A percentile compares a stretch with the other conserved stretches of the same genome.
Evolutionary conservation across 352 stramenopile species (phyloP).

Genomic region (Aphanomyces stellatus): DNA sequence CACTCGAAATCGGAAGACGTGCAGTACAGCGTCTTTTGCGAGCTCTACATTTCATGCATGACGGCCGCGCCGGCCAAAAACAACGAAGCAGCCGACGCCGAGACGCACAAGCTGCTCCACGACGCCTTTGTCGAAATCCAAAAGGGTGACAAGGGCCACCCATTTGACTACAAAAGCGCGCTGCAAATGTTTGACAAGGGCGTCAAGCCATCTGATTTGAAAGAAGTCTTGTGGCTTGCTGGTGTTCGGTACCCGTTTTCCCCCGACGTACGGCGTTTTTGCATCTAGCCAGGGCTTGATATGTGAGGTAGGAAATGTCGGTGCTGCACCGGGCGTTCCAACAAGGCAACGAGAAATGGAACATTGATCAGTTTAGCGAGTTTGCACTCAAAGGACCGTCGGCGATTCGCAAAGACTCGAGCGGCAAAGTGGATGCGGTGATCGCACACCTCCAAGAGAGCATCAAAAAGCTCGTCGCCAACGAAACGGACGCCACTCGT

Average conservation of each 20-base stretch:
- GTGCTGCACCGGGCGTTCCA: slow-evolving; percentile 18
- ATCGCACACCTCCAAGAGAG: slow-evolving; percentile 47
- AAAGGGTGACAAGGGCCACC: slow-evolving; percentile 12
- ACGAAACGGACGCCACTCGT: slow-evolving; percentile 41
- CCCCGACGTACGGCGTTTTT: slow-evolving; percentile 38
- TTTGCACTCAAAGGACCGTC: neutral
- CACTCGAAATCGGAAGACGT: neutral
- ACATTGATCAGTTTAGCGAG: neutral
- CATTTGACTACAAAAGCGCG: slow-evolving; percentile 28
- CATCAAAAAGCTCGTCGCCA: slow-evolving; percentile 46
- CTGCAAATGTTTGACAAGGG: slow-evolving; percentile 26
- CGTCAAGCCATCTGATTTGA: slow-evolving; percentile 51
- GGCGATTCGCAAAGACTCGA: neutral
- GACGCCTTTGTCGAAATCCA: neutral
- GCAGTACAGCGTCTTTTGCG: slow-evolving; percentile 37
- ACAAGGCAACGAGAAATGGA: neutral
- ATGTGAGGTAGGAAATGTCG: slow-evolving; percentile 30
- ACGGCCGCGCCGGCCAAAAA: neutral
- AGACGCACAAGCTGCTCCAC: neutral
- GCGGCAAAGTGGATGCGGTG: slow-evolving; percentile 36
- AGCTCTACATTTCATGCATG: slow-evolving; percentile 35
- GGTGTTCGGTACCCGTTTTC: slow-evolving; percentile 56
- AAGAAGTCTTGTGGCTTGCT: slow-evolving; percentile 56
- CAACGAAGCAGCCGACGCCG: neutral
- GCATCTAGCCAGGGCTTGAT: slow-evolving; percentile 46